Evolutionary conservation across 768 basidiomycete genomes (phyloP).

Genomic region (Podaxis rugospora): DNA sequence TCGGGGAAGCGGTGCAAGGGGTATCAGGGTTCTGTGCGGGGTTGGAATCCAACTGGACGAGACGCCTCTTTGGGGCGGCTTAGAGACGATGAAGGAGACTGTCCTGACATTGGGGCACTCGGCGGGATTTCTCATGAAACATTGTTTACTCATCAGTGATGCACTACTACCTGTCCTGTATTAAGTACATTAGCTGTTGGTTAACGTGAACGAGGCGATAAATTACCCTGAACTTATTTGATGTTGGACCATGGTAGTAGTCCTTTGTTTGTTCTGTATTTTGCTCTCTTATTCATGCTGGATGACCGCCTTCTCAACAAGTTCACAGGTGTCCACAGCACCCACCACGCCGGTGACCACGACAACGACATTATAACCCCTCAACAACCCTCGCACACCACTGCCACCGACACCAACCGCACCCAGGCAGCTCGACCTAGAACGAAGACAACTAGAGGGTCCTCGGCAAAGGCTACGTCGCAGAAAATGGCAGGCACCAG

Average conservation of each 20-base stretch:
- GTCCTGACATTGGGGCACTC: neutral
- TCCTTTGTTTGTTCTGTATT: neutral
- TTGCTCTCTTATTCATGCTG: constrained; percentile 5
- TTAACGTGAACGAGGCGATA: neutral
- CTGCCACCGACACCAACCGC: neutral
- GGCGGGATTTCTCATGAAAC: neutral
- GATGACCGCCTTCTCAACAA: constrained; percentile 9
- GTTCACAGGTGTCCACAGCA: neutral
- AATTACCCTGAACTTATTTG: neutral
- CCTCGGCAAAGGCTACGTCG: neutral
- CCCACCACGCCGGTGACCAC: neutral
- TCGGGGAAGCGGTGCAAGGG: neutral
- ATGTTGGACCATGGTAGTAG: constrained; percentile 2
- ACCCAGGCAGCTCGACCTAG: neutral
- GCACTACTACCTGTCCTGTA: neutral
- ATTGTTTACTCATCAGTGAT: neutral
- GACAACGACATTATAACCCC: neutral
- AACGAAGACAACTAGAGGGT: neutral
- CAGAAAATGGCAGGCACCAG: constrained; percentile 12
- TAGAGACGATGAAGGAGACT: neutral
- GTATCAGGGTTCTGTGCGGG: neutral
- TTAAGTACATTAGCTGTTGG: neutral
- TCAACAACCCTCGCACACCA: neutral
- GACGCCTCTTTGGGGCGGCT: neutral
- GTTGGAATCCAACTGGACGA: neutral